Evolutionary conservation across 2,329 filamentous ascomycete genomes (phyloP).

Genomic region (Aspergillus pseudoviridinutans): DNA sequence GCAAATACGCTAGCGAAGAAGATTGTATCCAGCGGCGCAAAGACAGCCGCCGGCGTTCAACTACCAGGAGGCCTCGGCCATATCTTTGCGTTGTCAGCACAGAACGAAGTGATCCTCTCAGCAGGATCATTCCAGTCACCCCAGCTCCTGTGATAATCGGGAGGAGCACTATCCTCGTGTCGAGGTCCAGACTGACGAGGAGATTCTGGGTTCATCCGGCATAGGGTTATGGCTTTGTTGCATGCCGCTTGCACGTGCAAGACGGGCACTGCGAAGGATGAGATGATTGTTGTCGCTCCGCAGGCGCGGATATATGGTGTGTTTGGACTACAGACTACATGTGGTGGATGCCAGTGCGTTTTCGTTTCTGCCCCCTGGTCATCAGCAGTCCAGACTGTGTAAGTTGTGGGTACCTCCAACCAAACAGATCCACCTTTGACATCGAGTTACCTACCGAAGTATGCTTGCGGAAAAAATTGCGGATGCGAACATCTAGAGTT

Average conservation of each 20-base stretch:
- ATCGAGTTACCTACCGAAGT: constrained; percentile 20
- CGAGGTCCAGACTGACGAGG: constrained; percentile 34
- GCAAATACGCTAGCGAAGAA: constrained; percentile 36
- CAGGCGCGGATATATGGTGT: constrained; percentile 28
- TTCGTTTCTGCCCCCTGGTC: constrained; percentile 35
- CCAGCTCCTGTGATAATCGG: constrained; percentile 38
- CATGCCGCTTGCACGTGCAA: constrained; percentile 34
- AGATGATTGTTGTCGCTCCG: constrained; percentile 31
- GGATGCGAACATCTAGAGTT: not conserved
- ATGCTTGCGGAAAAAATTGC: constrained; percentile 36
- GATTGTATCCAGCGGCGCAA: constrained; percentile 47
- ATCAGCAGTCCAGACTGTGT: constrained; percentile 36
- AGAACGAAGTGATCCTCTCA: constrained; percentile 44
- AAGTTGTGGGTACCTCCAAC: constrained; percentile 9
- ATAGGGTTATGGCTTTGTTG: constrained; percentile 26
- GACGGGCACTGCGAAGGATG: constrained; percentile 33
- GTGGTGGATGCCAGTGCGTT: constrained; percentile 36
- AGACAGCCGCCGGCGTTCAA: constrained; percentile 40
- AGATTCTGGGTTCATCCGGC: constrained; percentile 33
- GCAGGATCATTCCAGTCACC: constrained; percentile 51
- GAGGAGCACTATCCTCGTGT: constrained; percentile 34
- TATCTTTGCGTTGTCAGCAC: constrained; percentile 44
- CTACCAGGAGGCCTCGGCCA: constrained; percentile 32
- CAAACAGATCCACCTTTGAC: no score
- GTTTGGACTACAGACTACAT: constrained; percentile 26